Base-by-base conservation (phyloP, 257 asterid genomes). In the Penstemon eatonii region DNA sequence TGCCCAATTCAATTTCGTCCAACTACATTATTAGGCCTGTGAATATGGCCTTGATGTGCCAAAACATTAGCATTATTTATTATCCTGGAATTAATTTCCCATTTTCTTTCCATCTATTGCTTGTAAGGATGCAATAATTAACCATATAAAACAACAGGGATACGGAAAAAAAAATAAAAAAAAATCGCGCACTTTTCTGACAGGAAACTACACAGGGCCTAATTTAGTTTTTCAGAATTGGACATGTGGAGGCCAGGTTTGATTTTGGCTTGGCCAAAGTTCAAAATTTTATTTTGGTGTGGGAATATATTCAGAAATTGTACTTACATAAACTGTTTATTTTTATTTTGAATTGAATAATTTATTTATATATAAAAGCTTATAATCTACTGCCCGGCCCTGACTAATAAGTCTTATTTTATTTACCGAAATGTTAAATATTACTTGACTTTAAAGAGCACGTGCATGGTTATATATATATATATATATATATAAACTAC, bases 11-110 rank as follows among this genome's bases (percentile, higher is more conserved):
- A 63, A 63, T 70, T 78, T 76, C 71, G 63, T 70, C 80, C 81
- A 73, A 67, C 80, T 69, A 40, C 72, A 75, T 78, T 72, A 81
- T 81, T 81, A 66, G 62, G 66, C 70, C 54, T 51, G 6, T 56
- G 42, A 47, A 66, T 65, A 78, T 73, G 65, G 68, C 73, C 63
- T 12, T 47, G 7, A 59, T 67, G 58, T 73, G 69, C 53, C 65
- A 40, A 63, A 59, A 72, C 33, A 52, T 65, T 60, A 25, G 33
- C 71, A 55, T 43, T 47, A 44, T 45, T 38, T 50, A 55, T 60
- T 42, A 51, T 46, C 43, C 25, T 63, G 9, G 10, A 25, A 4
- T 62, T 19, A 3, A 7, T 46, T 63, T 46, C 68, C 68, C 56
- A 3, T 4, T 33, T 60, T 25, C 33, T 15, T 42, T 33, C 55